Percentiles rank a stretch among this genome's conserved stretches.
Evolutionary conservation across 345 rosid species (phyloP).

Genomic region (Atalantia buxifolia): DNA sequence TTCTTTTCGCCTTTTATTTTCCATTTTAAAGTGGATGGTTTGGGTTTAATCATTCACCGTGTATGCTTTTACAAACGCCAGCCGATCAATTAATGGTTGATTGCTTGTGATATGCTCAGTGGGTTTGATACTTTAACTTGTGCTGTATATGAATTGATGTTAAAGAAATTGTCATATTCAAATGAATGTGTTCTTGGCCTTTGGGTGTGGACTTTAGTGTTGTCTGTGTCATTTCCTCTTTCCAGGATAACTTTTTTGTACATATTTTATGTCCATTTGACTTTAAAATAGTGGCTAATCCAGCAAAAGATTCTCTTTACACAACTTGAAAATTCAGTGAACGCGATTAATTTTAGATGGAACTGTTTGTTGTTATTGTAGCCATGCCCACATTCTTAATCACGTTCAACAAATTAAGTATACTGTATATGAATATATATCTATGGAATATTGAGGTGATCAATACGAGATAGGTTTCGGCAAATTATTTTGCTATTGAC

Average conservation of each 20-base stretch:
- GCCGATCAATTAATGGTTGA: not conserved
- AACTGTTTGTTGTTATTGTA: too few relatives aligned
- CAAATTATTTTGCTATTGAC: too few relatives aligned
- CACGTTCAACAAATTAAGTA: not conserved
- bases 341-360: not conserved
- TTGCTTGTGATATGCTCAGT: not conserved
- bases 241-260: not conserved
- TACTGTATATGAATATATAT: not conserved
- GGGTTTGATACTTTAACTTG: too few relatives aligned
- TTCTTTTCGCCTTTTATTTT: too few relatives aligned
- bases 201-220: slow-evolving; percentile 9
- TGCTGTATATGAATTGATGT: not conserved
- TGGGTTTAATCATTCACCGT: not conserved
- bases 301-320: not conserved
- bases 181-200: slow-evolving; percentile 16
- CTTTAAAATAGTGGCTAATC: not conserved
- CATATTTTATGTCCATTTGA: not conserved
- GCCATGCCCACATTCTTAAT: not conserved
- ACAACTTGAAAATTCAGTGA: not conserved
- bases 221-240: slow-evolving; percentile 3
- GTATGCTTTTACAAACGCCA: not conserved
- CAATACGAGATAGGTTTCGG: not conserved
- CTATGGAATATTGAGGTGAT: too few relatives aligned
- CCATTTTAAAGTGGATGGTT: too few relatives aligned
- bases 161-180: not conserved